A percentile compares a stretch with the other conserved stretches of the same genome.
Evolutionary conservation across 805 yeast genomes (phyloP).

Genomic region (Candida multigemmis): DNA sequence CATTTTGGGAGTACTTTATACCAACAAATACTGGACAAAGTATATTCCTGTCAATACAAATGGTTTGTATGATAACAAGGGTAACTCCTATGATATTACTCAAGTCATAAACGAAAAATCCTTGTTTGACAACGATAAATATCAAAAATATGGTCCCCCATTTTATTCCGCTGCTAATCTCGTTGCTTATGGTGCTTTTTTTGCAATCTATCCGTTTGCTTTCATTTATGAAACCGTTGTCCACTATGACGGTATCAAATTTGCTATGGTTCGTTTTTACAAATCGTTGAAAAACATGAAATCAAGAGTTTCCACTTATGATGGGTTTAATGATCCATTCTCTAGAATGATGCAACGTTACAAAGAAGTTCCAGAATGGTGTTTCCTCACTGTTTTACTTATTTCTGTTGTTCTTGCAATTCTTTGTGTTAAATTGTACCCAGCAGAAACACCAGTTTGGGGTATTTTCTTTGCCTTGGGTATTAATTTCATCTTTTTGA

Average conservation of each 20-base stretch:
- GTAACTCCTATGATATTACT: conserved; percentile 32
- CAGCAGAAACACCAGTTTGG: conserved; percentile 51
- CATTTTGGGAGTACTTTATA: conserved; percentile 11
- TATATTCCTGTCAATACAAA: conserved; percentile 33
- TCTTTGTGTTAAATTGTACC: conserved; percentile 19
- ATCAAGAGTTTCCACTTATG: conserved; percentile 4
- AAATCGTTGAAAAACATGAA: conserved; percentile 5
- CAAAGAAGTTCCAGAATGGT: conserved; percentile 30
- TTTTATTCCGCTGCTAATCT: conserved; percentile 19
- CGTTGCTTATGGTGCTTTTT: conserved; percentile 17
- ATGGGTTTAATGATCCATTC: conserved; percentile 16
- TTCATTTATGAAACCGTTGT: conserved; percentile 6
- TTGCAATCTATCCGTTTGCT: conserved; percentile 18
- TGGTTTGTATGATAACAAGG: conserved; percentile 39
- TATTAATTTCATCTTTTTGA: conserved; percentile 39
- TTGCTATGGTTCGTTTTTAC: conserved; percentile 5
- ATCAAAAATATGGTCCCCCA: conserved; percentile 17
- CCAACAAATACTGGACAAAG: conserved; percentile 14
- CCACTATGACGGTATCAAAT: conserved; percentile 6
- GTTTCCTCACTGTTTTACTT: conserved; percentile 12
- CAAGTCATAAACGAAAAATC: conserved; percentile 29
- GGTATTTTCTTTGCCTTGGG: conserved; percentile 44
- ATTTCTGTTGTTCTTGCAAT: conserved; percentile 22
- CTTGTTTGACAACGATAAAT: conserved; percentile 13
- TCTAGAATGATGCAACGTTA: conserved; percentile 20